These are phyloP conservation scores for Aureobasidium subglaciale DNA, from an alignment of 2,329 filamentous ascomycete genomes.

Conservation along the genomic window DNA sequence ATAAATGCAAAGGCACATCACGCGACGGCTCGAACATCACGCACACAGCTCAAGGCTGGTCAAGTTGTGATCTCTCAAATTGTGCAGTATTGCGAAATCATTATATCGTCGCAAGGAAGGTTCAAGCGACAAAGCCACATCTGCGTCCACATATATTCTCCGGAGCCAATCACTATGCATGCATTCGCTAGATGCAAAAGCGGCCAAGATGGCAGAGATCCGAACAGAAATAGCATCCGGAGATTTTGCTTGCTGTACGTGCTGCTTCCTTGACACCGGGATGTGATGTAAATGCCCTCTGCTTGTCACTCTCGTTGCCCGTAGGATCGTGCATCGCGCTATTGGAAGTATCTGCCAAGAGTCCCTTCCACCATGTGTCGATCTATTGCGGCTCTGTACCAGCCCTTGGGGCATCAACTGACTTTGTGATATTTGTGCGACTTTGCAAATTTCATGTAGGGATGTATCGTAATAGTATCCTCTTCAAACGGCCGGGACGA, in stretches of 20 bases:
- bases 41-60: too few relatives aligned
- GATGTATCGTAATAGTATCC: too few relatives aligned
- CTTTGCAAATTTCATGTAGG: background rate
- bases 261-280: background rate
- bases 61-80: background rate
- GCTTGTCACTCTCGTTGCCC: background rate
- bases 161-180: slow-evolving; percentile 9
- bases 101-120: background rate
- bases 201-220: background rate
- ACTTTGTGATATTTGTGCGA: background rate
- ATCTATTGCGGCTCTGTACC: background rate
- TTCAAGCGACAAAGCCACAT: slow-evolving; percentile 6
- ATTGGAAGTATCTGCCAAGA: background rate
- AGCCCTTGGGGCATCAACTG: background rate
- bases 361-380: background rate
- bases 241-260: background rate
- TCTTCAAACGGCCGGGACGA: too few relatives aligned
- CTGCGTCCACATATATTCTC: slow-evolving; percentile 5
- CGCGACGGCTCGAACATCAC: too few relatives aligned
- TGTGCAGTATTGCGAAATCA: background rate
- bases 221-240: background rate
- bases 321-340: background rate
- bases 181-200: slow-evolving; percentile 2
- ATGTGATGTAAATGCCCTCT: background rate
- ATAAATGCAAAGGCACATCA: too few relatives aligned